phyloP scores from a whole-genome alignment of 75 land plant genomes.

The Gnetum montanum region DNA sequence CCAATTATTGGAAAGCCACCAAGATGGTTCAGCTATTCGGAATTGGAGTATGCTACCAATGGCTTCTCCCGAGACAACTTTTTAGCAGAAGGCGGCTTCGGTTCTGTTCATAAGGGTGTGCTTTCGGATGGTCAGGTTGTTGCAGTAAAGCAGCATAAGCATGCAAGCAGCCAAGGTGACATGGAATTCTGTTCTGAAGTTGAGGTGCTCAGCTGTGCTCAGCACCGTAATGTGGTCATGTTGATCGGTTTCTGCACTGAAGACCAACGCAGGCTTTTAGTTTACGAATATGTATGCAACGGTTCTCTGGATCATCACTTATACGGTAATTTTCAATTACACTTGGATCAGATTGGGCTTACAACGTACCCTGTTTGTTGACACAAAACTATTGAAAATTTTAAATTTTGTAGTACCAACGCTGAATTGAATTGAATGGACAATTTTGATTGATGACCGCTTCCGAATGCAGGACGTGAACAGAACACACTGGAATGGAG shows the following conservation, averaged over 20 bases:
- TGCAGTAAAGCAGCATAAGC: slow-evolving; percentile 91
- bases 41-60: slow-evolving; percentile 65
- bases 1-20: slow-evolving; percentile 90
- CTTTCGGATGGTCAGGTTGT: slow-evolving; percentile 78
- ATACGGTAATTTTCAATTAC: slow-evolving; percentile 76
- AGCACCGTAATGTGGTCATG: slow-evolving; percentile 90
- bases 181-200: slow-evolving; percentile 90
- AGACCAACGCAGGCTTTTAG: slow-evolving; percentile 65
- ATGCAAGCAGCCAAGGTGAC: slow-evolving; percentile 91
- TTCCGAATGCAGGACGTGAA: slow-evolving; percentile 29
- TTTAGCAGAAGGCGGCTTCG: slow-evolving; percentile 91
- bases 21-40: slow-evolving; percentile 62
- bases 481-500: slow-evolving; percentile 62
- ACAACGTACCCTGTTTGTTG: not conserved
- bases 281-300: slow-evolving; percentile 88
- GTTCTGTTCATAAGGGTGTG: slow-evolving; percentile 83
- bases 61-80: slow-evolving; percentile 61
- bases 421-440: not conserved
- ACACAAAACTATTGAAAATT: too few relatives aligned
- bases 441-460: not conserved
- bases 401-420: not conserved
- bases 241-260: slow-evolving; percentile 88
- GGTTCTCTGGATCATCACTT: slow-evolving; percentile 82
- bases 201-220: slow-evolving; percentile 88
- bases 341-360: not conserved